Evolutionary conservation across 2,329 filamentous ascomycete genomes (phyloP).

Genomic region (Curvularia eragrostidis): DNA sequence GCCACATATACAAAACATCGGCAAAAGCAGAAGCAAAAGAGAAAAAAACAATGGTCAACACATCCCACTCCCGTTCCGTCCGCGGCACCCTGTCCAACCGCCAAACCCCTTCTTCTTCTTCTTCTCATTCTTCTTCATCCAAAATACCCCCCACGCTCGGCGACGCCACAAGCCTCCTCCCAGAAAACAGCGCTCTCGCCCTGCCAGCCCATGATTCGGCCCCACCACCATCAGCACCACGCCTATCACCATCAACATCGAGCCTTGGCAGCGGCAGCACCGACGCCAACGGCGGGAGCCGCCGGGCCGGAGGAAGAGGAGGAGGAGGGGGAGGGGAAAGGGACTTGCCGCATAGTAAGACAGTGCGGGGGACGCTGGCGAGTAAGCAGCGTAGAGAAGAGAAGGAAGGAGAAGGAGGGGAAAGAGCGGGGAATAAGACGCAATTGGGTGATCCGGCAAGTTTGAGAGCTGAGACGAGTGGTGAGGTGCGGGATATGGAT

Average conservation of each 20-base stretch:
- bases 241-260: too few relatives aligned
- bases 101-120: background rate
- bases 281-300: too few relatives aligned
- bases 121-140: background rate
- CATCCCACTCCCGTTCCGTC: constrained; percentile 34
- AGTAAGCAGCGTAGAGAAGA: too few relatives aligned
- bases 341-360: too few relatives aligned
- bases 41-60: constrained; percentile 10
- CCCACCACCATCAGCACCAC: constrained; percentile 8
- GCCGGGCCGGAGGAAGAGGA: too few relatives aligned
- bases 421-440: constrained; percentile 18
- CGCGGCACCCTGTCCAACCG: constrained; percentile 41
- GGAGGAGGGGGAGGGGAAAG: too few relatives aligned
- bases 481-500: constrained; percentile 15
- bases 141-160: constrained; percentile 17
- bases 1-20: constrained; percentile 8
- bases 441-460: constrained; percentile 42
- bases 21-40: too few relatives aligned
- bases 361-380: too few relatives aligned
- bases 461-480: constrained; percentile 40
- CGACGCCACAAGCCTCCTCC: constrained; percentile 36
- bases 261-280: too few relatives aligned
- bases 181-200: constrained; percentile 25
- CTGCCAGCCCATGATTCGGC: constrained; percentile 22
- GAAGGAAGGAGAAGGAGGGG: background rate